Evolutionary conservation across 1,139 yeast genomes (phyloP).

Genomic region (Zygotorulaspora mrakii): DNA sequence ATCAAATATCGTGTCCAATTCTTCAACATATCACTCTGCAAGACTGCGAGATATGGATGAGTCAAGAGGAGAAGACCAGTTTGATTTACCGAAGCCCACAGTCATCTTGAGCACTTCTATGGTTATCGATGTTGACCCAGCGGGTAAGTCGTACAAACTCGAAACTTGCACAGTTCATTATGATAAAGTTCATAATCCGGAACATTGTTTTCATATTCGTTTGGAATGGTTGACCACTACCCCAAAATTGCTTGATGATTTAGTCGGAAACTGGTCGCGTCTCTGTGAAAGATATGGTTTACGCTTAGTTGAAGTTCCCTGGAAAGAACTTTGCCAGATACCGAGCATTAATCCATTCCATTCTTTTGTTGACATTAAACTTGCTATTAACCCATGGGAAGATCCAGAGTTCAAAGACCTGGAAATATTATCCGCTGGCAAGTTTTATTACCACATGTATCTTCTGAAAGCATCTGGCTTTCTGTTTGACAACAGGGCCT

Average conservation of each 20-base stretch:
- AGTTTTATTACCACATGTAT: constrained; percentile 58
- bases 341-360: constrained; percentile 83
- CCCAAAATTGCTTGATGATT: constrained; percentile 82
- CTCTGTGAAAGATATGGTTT: constrained; percentile 84
- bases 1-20: constrained; percentile 8
- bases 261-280: constrained; percentile 76
- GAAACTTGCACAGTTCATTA: constrained; percentile 82
- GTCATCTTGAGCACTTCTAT: constrained; percentile 48
- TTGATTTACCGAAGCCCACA: constrained; percentile 17
- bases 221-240: constrained; percentile 93
- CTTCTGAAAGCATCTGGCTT: constrained; percentile 69
- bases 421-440: constrained; percentile 43
- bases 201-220: constrained; percentile 87
- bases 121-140: constrained; percentile 72
- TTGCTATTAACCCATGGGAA: constrained; percentile 65
- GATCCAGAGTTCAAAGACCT: constrained; percentile 51
- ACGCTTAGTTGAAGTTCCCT: constrained; percentile 85
- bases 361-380: constrained; percentile 66
- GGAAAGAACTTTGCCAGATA: constrained; percentile 77
- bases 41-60: constrained; percentile 13
- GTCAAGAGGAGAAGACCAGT: constrained; percentile 10
- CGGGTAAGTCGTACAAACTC: constrained; percentile 64
- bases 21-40: constrained; percentile 11
- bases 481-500: constrained; percentile 75
- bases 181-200: constrained; percentile 90